Evolutionary conservation across 192 early-diverging fungal species (phyloP).

Genomic region (Endogone sp.): DNA sequence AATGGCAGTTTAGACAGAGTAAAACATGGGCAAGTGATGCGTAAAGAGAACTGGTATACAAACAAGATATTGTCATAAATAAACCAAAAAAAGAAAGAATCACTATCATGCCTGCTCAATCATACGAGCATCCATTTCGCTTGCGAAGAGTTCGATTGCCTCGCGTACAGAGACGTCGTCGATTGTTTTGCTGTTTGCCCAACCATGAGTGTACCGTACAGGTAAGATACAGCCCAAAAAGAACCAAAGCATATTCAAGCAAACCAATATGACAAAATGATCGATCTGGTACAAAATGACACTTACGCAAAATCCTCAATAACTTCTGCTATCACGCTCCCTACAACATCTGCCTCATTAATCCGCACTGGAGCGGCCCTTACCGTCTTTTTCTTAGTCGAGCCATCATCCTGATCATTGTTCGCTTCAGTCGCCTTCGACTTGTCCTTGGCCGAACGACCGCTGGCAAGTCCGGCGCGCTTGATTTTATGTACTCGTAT

Average conservation of each 20-base stretch:
- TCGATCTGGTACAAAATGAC: background rate
- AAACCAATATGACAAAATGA: background rate
- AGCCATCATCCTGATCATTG: background rate
- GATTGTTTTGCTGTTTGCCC: constrained; percentile 4
- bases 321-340: background rate
- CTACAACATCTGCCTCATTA: constrained; percentile 6
- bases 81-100: too few relatives aligned
- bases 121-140: constrained; percentile 7
- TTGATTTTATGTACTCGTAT: background rate
- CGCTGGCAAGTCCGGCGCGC: background rate
- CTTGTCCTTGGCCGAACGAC: background rate
- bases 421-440: background rate
- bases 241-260: too few relatives aligned
- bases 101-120: constrained; percentile 15
- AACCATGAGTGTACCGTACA: background rate
- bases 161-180: background rate
- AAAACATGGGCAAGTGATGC: background rate
- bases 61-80: too few relatives aligned
- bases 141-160: constrained; percentile 8
- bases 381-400: background rate
- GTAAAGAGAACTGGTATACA: background rate
- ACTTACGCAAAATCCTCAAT: constrained; percentile 12
- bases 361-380: background rate
- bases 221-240: background rate
- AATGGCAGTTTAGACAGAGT: background rate